These are phyloP conservation scores for Lithospermum erythrorhizon DNA, from an alignment of 257 asterid genomes.

Conservation along the genomic window DNA sequence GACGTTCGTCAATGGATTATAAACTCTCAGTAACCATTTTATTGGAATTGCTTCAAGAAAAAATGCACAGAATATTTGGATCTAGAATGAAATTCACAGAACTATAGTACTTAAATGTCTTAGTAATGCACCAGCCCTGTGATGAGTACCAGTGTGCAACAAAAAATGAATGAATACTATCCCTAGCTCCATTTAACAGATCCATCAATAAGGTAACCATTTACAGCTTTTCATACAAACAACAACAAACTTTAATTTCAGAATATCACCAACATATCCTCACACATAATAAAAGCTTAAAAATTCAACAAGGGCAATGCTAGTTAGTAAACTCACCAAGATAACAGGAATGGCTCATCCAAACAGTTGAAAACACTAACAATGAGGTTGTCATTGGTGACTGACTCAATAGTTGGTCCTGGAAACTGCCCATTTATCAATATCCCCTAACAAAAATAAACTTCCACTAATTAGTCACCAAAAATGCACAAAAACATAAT, in stretches of 20 bases:
- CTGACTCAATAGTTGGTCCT: slow-evolving; percentile 21
- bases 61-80: neutral
- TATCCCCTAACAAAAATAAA: slow-evolving; percentile 19
- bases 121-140: no score
- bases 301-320: neutral
- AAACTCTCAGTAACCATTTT: no score
- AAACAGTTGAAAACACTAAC: slow-evolving; percentile 25
- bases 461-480: no score
- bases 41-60: neutral
- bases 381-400: slow-evolving; percentile 29
- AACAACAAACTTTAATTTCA: neutral
- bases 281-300: neutral
- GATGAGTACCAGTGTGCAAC: no score
- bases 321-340: slow-evolving; percentile 14
- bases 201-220: neutral
- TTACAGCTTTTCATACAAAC: neutral
- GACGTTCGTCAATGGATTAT: no score
- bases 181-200: neutral
- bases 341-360: slow-evolving; percentile 27
- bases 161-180: neutral
- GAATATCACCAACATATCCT: neutral
- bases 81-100: neutral
- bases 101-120: neutral
- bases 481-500: neutral
- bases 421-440: slow-evolving; percentile 31